phyloP scores from a whole-genome alignment of 305 asterid genomes.

The Fraxinus sp. region DNA sequence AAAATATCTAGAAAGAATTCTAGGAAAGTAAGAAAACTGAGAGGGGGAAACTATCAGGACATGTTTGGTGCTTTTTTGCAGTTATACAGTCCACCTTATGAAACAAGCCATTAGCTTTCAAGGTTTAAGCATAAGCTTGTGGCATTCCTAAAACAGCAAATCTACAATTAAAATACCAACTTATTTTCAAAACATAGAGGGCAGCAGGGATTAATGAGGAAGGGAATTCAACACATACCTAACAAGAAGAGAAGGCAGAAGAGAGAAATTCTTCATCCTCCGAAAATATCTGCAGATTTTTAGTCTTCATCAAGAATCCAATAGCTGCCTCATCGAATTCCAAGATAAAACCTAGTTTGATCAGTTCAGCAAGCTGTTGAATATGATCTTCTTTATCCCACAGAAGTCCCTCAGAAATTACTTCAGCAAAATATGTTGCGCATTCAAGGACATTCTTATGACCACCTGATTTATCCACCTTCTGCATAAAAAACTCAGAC shows the following conservation, averaged over 20 bases:
- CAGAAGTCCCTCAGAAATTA: slow-evolving; percentile 31
- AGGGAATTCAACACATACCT: slow-evolving; percentile 15
- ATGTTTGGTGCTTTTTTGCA: background rate
- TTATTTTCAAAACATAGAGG: background rate
- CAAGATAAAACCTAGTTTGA: slow-evolving; percentile 34
- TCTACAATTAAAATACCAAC: background rate
- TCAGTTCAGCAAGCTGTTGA: slow-evolving; percentile 28
- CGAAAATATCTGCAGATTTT: slow-evolving; percentile 32
- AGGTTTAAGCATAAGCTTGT: background rate
- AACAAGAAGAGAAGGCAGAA: slow-evolving; percentile 16
- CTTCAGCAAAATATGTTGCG: slow-evolving; percentile 34
- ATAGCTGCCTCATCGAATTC: slow-evolving; percentile 39
- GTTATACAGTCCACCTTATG: background rate
- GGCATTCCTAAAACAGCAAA: background rate
- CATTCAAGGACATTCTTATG: slow-evolving; percentile 26
- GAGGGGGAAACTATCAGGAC: background rate
- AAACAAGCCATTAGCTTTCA: background rate
- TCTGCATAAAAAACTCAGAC: slow-evolving; percentile 23
- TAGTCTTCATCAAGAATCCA: slow-evolving; percentile 34
- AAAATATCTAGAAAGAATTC: background rate
- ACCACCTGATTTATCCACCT: slow-evolving; percentile 25
- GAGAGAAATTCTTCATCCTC: slow-evolving; percentile 36
- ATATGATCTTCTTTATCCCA: slow-evolving; percentile 32
- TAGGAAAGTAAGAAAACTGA: background rate
- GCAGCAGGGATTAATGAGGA: background rate